A percentile compares a stretch with the other conserved stretches of the same genome.
Evolutionary conservation across 2,329 filamentous ascomycete genomes (phyloP).

Genomic region (Colletotrichum tabaci): DNA sequence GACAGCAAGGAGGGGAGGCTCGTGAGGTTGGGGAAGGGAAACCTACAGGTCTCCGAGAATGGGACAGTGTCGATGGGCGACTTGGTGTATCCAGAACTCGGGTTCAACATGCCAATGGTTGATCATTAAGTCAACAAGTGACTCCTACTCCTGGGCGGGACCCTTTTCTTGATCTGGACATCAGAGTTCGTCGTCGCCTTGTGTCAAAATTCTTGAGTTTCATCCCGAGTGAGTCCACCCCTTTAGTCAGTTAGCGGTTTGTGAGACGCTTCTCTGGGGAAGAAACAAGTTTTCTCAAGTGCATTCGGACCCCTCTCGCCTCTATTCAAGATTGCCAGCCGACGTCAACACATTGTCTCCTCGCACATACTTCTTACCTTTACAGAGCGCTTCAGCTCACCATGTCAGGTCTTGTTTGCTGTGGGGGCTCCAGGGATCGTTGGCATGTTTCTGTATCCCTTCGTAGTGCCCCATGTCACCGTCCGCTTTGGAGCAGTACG

Average conservation of each 20-base stretch:
- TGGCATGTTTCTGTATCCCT: conserved; percentile 1
- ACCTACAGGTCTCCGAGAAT: not conserved
- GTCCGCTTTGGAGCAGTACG: not conserved
- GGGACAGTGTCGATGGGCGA: conserved; percentile 16
- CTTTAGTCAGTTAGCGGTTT: no score
- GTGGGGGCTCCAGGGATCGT: not conserved
- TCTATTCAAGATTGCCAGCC: not conserved
- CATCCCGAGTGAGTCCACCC: not conserved
- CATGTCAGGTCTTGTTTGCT: not conserved
- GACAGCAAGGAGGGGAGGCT: not conserved
- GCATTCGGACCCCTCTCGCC: conserved; percentile 7
- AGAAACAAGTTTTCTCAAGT: not conserved
- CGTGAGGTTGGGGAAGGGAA: not conserved
- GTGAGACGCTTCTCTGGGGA: no score
- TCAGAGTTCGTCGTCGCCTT: not conserved
- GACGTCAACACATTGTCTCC: not conserved
- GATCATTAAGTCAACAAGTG: not conserved
- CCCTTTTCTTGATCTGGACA: not conserved
- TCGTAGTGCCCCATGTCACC: not conserved
- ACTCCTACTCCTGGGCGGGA: not conserved
- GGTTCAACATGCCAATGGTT: not conserved
- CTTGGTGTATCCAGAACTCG: conserved; percentile 6
- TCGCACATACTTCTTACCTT: not conserved
- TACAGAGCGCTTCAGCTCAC: not conserved
- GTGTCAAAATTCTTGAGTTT: not conserved